Evolutionary conservation across 2,329 filamentous ascomycete species (phyloP).

Genomic region (Trematosphaeria pertusa): DNA sequence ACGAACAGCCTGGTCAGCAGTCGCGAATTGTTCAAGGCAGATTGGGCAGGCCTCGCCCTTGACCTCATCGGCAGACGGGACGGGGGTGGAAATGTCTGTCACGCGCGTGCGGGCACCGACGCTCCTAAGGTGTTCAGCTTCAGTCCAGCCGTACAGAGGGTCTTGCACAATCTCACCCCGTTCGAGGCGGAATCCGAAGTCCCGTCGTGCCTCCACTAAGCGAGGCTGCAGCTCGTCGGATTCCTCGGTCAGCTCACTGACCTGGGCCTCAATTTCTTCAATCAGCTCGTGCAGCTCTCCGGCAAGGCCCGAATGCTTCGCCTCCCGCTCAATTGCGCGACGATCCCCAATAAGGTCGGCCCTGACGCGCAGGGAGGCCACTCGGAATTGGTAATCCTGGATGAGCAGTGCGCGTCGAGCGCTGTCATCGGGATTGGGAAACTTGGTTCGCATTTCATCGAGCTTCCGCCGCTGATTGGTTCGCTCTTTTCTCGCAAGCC

Average conservation of each 20-base stretch:
- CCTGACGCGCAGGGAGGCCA: not conserved
- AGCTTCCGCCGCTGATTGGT: not conserved
- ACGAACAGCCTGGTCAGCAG: not conserved
- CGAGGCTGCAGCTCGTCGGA: not conserved
- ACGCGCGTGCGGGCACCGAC: not conserved
- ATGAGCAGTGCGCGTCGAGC: not conserved
- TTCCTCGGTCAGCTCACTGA: not conserved
- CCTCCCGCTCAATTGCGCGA: not conserved
- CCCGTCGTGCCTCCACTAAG: not conserved
- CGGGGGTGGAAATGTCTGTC: conserved; percentile 1
- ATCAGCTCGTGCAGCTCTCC: not conserved
- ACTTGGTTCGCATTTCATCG: not conserved
- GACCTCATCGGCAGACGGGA: not conserved
- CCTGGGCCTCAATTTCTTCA: not conserved
- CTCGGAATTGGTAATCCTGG: not conserved
- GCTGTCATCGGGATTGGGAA: too few species aligned
- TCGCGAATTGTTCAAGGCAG: not conserved
- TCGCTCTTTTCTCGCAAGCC: not conserved
- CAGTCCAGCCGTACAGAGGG: not conserved
- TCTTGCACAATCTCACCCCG: not conserved
- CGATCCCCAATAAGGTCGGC: conserved; percentile 1
- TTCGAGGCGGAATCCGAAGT: not conserved
- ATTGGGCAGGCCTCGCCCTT: not conserved
- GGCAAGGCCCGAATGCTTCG: not conserved
- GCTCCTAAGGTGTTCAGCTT: not conserved